Base-by-base conservation (phyloP, 192 early-diverging fungal genomes). In the Dissophora ornata region DNA sequence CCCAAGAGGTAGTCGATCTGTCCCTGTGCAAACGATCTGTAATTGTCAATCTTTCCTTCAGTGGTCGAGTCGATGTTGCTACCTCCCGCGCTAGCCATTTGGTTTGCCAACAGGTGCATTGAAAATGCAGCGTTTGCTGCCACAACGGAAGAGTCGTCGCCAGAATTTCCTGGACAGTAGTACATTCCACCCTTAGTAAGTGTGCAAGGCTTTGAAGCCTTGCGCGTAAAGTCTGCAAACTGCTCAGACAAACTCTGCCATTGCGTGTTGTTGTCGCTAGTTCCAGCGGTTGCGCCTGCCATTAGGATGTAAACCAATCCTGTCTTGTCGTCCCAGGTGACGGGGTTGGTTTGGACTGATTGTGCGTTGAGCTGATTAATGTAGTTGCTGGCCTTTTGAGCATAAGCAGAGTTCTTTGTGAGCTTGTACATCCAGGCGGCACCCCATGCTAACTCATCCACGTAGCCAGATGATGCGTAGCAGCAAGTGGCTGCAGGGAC, bases 1-100 rank as follows among this genome's bases (percentile, higher is more conserved):
- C 87, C 87, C 26, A 89, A 51, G 22, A 85, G 33, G 25, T 89
- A 89, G 33, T 87, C 53, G 32, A 86, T 80, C 67, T 89, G 87
- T 13, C 38, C 36, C 1, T 65, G 12, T 12, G 84, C 81, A 60
- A 80, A 71, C 28, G 15, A 16, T 25, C 75, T 41, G 38, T 71
- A 75, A 18, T 11, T 49, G 4, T 69, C 26, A 45, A 62, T 57
- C 55, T 61, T 78, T 1, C 32, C 73, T 18, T 26, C 32, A n/a
- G 32, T 48, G 18, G 41, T 40, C 1, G 51, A 28, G 18, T 22
- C 48, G 7, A 9, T 28, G 18, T 11, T 62, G 24, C 54, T 44
- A 47, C 64, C 62, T 26, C 62, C 51, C 16, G 33, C 56, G 0
- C 11, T 30, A 15, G 61, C 63, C 48, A 81, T 75, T 19, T 80